These are phyloP conservation scores for Fusarium albidum DNA, from an alignment of 2,329 filamentous ascomycete species.

Conservation along the genomic window DNA sequence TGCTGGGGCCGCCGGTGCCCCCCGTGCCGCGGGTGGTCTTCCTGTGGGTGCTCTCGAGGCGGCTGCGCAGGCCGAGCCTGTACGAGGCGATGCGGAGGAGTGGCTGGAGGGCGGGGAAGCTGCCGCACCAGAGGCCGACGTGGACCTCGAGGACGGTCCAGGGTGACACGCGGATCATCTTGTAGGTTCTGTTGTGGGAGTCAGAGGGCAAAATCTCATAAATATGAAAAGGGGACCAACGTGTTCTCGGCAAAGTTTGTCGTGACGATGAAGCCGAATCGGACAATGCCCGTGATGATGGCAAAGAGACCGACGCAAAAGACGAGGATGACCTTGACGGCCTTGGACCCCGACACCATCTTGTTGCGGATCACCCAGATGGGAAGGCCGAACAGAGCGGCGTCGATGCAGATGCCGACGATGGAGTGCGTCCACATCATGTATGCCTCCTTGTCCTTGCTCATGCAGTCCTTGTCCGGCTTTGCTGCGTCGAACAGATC, in stretches of 20 bases:
- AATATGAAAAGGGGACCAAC: constrained; percentile 44
- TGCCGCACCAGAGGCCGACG: constrained; percentile 53
- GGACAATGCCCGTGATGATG: constrained; percentile 48
- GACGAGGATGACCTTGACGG: constrained; percentile 46
- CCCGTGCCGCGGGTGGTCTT: constrained; percentile 33
- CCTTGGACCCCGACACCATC: constrained; percentile 46
- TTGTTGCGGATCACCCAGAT: constrained; percentile 48
- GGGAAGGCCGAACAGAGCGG: constrained; percentile 46
- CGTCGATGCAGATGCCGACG: constrained; percentile 45
- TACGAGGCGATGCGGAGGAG: constrained; percentile 42
- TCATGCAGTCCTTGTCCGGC: constrained; percentile 25
- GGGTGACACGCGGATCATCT: constrained; percentile 45
- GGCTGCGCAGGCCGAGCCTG: constrained; percentile 19
- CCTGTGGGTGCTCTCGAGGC: constrained; percentile 26
- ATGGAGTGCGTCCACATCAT: constrained; percentile 47
- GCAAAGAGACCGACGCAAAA: constrained; percentile 50
- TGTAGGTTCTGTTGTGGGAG: constrained; percentile 44
- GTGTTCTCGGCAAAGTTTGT: constrained; percentile 42
- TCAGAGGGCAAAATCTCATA: no score
- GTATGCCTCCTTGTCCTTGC: constrained; percentile 23
- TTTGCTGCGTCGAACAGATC: constrained; percentile 32
- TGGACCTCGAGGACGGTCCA: constrained; percentile 54
- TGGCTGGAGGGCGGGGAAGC: constrained; percentile 51
- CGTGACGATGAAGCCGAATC: constrained; percentile 47
- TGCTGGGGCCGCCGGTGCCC: constrained; percentile 11